Percentiles rank a stretch among this genome's conserved stretches.
Evolutionary conservation across 257 asterid genomes (phyloP).

Genomic region (Henckelia pumila): DNA sequence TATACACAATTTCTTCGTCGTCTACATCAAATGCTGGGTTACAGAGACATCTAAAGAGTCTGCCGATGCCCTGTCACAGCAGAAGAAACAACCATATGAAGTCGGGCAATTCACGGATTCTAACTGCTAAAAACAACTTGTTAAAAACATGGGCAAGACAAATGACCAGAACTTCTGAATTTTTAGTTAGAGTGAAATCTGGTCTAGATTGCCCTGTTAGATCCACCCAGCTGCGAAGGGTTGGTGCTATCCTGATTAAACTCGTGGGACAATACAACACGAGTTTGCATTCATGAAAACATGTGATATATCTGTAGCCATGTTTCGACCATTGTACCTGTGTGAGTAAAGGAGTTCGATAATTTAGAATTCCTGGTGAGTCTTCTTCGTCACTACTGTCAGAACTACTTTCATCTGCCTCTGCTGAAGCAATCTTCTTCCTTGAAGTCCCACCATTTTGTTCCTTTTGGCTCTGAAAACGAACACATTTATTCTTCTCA

Average conservation of each 20-base stretch:
- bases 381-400: conserved; percentile 86
- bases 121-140: too few relatives aligned
- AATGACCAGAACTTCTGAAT: too few relatives aligned
- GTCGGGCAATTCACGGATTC: too few relatives aligned
- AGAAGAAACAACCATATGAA: neutral
- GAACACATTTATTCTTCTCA: neutral
- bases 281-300: too few relatives aligned
- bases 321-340: conserved; percentile 45
- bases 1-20: conserved; percentile 81
- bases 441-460: conserved; percentile 53
- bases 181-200: too few relatives aligned
- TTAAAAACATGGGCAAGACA: too few relatives aligned
- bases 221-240: too few relatives aligned
- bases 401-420: conserved; percentile 65
- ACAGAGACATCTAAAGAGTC: conserved; percentile 83
- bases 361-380: conserved; percentile 52
- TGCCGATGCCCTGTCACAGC: conserved; percentile 70
- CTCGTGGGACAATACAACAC: too few relatives aligned
- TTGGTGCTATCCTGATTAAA: too few relatives aligned
- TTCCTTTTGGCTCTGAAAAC: conserved; percentile 48
- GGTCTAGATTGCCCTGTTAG: too few relatives aligned
- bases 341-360: conserved; percentile 77
- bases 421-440: conserved; percentile 47
- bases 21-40: conserved; percentile 87
- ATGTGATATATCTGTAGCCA: too few relatives aligned